A percentile compares a stretch with the other conserved stretches of the same genome.
Evolutionary conservation across 495 filamentous ascomycete species (phyloP).

Genomic region (Cercophora scortea): DNA sequence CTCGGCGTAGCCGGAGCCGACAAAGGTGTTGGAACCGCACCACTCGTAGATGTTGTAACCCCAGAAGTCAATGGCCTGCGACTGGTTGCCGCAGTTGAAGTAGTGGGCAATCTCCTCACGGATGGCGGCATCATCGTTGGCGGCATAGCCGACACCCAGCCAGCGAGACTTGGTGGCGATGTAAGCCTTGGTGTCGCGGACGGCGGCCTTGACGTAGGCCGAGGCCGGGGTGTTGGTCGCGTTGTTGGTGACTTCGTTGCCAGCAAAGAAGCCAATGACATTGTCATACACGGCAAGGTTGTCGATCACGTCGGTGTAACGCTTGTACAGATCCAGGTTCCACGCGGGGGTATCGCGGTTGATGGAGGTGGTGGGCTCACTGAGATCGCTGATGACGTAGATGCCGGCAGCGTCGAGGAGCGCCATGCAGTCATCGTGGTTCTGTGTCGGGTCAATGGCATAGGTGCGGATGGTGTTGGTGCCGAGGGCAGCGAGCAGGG

Average conservation of each 20-base stretch:
- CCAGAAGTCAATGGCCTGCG: slow-evolving; percentile 81
- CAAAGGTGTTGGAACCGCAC: slow-evolving; percentile 77
- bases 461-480: slow-evolving; percentile 94
- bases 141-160: slow-evolving; percentile 90
- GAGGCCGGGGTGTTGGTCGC: slow-evolving; percentile 74
- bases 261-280: slow-evolving; percentile 90
- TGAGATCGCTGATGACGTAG: slow-evolving; percentile 87
- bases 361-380: slow-evolving; percentile 72
- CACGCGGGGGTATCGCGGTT: slow-evolving; percentile 70
- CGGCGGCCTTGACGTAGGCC: slow-evolving; percentile 92
- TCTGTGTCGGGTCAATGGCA: slow-evolving; percentile 68
- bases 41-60: slow-evolving; percentile 99
- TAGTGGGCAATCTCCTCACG: slow-evolving; percentile 74
- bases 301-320: slow-evolving; percentile 82
- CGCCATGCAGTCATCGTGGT: slow-evolving; percentile 83
- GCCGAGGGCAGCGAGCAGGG: slow-evolving; percentile 62
- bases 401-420: slow-evolving; percentile 79
- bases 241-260: slow-evolving; percentile 91
- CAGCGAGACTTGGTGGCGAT: slow-evolving; percentile 71
- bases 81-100: slow-evolving; percentile 74
- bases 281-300: slow-evolving; percentile 73
- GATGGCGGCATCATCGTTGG: slow-evolving; percentile 80
- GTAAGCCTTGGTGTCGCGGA: slow-evolving; percentile 89
- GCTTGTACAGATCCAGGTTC: slow-evolving; percentile 64
- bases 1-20: slow-evolving; percentile 65